These are phyloP conservation scores for Zalaria sp. DNA, from an alignment of 2,329 filamentous ascomycete species.

Conservation along the genomic window DNA sequence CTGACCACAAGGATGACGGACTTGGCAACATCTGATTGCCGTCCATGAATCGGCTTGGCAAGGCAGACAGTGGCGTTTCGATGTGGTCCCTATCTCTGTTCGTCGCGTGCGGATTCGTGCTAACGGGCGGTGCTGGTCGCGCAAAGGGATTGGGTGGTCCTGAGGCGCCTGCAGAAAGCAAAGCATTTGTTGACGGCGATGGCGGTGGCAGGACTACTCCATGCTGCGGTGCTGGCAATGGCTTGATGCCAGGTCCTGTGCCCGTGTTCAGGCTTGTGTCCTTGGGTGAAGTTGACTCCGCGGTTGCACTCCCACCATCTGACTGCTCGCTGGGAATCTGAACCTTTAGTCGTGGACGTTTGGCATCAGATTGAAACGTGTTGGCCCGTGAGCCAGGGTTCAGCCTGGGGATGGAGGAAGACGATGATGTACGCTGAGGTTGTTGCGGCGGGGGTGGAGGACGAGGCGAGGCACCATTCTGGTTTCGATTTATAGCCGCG, in stretches of 20 bases:
- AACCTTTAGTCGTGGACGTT: conserved; percentile 74
- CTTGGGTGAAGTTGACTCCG: conserved; percentile 47
- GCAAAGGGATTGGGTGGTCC: conserved; percentile 95
- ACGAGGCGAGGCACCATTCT: conserved; percentile 39
- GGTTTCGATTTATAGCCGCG: conserved; percentile 37
- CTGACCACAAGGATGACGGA: conserved; percentile 82
- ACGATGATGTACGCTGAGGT: conserved; percentile 38
- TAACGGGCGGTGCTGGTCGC: conserved; percentile 62
- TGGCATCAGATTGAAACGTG: conserved; percentile 53
- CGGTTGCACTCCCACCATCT: conserved; percentile 61
- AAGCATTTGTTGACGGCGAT: conserved; percentile 72
- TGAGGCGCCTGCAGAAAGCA: conserved; percentile 79
- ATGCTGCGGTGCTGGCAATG: conserved; percentile 17
- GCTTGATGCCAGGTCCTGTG: conserved; percentile 1
- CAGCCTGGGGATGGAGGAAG: conserved; percentile 54
- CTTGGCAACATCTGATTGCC: conserved; percentile 70
- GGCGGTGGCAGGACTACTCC: conserved; percentile 80
- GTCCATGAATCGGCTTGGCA: conserved; percentile 82
- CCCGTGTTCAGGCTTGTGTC: conserved; percentile 42
- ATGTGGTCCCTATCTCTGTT: conserved; percentile 30
- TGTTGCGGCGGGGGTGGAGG: conserved; percentile 28
- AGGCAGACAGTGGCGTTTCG: conserved; percentile 82
- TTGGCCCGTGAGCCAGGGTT: conserved; percentile 66
- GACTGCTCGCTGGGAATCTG: conserved; percentile 90
- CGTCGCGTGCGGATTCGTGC: conserved; percentile 26